A percentile compares a stretch with the other conserved stretches of the same genome.
Evolutionary conservation across 495 filamentous ascomycete species (phyloP).

Genomic region (Neurospora sp.): DNA sequence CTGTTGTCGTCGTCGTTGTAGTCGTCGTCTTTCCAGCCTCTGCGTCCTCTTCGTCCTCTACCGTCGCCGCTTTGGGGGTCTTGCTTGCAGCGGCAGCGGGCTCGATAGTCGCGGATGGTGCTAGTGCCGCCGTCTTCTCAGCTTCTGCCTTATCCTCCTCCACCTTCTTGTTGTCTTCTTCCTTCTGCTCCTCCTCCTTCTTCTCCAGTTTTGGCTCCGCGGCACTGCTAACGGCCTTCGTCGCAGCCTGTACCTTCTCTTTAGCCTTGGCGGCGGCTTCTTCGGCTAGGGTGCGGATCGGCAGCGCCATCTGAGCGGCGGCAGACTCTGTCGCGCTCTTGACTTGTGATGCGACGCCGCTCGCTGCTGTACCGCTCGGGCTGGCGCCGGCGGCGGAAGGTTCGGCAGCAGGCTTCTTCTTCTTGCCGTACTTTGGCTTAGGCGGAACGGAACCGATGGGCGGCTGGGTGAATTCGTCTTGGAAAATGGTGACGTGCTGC

Average conservation of each 20-base stretch:
- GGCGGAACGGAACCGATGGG: slow-evolving; percentile 27
- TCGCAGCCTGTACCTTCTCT: slow-evolving; percentile 34
- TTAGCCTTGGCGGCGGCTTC: slow-evolving; percentile 61
- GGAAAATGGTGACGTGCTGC: slow-evolving; percentile 57
- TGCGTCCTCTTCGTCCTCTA: neutral
- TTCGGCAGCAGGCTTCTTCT: slow-evolving; percentile 15
- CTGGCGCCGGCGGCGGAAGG: slow-evolving; percentile 23
- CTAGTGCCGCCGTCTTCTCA: neutral
- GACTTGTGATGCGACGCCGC: slow-evolving; percentile 4
- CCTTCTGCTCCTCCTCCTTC: slow-evolving; percentile 10
- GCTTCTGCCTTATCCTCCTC: neutral
- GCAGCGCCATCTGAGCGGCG: slow-evolving; percentile 28
- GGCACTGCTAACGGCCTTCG: slow-evolving; percentile 27
- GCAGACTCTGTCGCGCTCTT: slow-evolving; percentile 10
- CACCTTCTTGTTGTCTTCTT: neutral
- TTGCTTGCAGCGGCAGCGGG: neutral
- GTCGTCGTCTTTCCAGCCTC: slow-evolving; percentile 1
- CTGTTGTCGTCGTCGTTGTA: neutral
- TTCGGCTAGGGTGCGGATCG: slow-evolving; percentile 54
- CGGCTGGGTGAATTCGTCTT: slow-evolving; percentile 42
- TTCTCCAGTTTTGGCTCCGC: slow-evolving; percentile 16
- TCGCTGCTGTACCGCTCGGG: slow-evolving; percentile 13
- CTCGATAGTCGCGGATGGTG: neutral
- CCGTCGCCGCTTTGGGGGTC: neutral
- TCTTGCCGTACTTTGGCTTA: slow-evolving; percentile 20